Percentiles rank a stretch among this genome's conserved stretches.
These are phyloP conservation scores for Fraxinus quadrangulata DNA, from an alignment of 257 asterid species.

Conservation along the genomic window DNA sequence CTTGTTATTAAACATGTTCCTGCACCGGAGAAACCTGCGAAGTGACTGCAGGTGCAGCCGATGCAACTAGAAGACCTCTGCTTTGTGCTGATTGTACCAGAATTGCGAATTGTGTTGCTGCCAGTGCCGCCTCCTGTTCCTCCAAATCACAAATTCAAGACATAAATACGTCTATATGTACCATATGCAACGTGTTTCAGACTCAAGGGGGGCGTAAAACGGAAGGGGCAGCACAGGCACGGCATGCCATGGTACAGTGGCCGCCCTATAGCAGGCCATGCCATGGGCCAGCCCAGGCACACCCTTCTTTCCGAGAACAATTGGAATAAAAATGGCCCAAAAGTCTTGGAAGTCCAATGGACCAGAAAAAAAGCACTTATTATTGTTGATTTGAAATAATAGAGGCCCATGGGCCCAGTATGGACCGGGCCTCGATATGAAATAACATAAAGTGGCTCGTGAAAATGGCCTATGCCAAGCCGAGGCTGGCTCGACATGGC, in stretches of 20 bases:
- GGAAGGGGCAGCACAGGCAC: not conserved
- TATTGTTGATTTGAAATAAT: too few species aligned
- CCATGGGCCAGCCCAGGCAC: too few species aligned
- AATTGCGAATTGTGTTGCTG: conserved; percentile 85
- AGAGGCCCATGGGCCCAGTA: too few species aligned
- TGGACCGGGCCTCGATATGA: too few species aligned
- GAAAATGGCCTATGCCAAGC: not conserved
- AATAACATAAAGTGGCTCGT: too few species aligned
- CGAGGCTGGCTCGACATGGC: not conserved
- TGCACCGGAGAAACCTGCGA: conserved; percentile 38
- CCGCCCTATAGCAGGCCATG: too few species aligned
- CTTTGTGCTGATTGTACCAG: conserved; percentile 89
- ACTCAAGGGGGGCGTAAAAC: not conserved
- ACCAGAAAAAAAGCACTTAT: too few species aligned
- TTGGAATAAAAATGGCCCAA: too few species aligned
- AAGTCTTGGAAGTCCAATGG: too few species aligned
- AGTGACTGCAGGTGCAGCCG: conserved; percentile 60
- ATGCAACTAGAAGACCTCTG: conserved; percentile 75
- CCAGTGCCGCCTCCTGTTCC: conserved; percentile 84
- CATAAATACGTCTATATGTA: not conserved
- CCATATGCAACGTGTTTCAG: not conserved
- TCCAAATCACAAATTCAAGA: conserved; percentile 15
- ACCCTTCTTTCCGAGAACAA: too few species aligned
- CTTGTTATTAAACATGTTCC: conserved; percentile 51
- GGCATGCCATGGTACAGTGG: too few species aligned